Evolutionary conservation across 345 rosid genomes (phyloP).

Genomic region (Lenwebbia sp.): DNA sequence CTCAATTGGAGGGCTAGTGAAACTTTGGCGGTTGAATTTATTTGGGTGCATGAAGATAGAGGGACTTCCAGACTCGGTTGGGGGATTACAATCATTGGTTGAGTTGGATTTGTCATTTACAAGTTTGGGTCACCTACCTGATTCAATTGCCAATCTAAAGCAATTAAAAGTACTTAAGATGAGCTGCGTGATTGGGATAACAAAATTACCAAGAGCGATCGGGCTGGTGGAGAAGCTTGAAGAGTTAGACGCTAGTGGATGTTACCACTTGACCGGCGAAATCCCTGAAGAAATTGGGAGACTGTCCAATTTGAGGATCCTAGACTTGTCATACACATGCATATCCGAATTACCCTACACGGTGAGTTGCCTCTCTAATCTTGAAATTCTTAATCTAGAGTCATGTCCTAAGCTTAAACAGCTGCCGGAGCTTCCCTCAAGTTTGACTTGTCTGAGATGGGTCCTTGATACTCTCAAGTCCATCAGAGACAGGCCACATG

Average conservation of each 20-base stretch:
- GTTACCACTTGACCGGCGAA: not conserved
- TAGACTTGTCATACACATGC: not conserved
- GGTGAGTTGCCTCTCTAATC: not conserved
- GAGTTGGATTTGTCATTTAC: not conserved
- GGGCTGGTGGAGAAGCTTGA: too few species aligned
- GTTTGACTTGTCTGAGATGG: not conserved
- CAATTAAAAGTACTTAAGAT: not conserved
- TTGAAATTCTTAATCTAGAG: not conserved
- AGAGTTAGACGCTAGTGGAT: not conserved
- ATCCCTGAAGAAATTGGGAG: not conserved
- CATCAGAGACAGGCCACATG: too few species aligned
- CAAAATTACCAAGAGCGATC: not conserved
- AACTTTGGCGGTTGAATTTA: not conserved
- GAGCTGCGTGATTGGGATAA: not conserved
- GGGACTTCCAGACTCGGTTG: not conserved
- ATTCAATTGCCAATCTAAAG: not conserved
- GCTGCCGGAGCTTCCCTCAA: not conserved
- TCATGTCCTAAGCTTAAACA: accelerated
- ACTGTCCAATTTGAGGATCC: not conserved
- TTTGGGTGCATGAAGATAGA: not conserved
- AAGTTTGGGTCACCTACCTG: not conserved
- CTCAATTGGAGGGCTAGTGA: not conserved
- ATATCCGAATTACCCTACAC: accelerated
- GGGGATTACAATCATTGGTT: not conserved
- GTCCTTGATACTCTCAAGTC: too few species aligned